phyloP scores from a whole-genome alignment of 768 basidiomycete species.

The Xerocomellus intermedius region DNA sequence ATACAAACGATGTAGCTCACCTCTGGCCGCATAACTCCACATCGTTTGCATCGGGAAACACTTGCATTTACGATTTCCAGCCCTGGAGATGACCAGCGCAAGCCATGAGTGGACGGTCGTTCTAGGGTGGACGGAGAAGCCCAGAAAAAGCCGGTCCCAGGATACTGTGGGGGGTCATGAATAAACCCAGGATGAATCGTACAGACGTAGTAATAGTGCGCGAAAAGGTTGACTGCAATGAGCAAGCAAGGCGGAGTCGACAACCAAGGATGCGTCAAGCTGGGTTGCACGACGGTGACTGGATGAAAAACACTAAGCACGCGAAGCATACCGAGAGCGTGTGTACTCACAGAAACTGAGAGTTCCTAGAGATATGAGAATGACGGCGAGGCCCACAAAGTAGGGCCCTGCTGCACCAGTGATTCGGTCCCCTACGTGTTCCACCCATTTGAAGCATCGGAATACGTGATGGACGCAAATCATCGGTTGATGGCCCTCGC shows the following conservation, averaged over 20 bases:
- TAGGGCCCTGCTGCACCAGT: conserved; percentile 91
- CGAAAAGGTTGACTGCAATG: conserved; percentile 71
- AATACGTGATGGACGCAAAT: conserved; percentile 38
- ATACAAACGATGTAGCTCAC: conserved; percentile 41
- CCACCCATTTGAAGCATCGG: conserved; percentile 63
- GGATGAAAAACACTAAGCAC: background rate
- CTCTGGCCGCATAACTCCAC: conserved; percentile 71
- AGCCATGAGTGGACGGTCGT: conserved; percentile 36
- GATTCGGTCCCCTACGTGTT: conserved; percentile 70
- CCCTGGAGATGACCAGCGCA: conserved; percentile 47
- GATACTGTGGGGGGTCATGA: conserved; percentile 48
- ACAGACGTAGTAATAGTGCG: conserved; percentile 85
- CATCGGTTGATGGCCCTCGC: conserved; percentile 13
- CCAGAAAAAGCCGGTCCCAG: conserved; percentile 54
- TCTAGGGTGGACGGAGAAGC: conserved; percentile 35
- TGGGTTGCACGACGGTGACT: conserved; percentile 81
- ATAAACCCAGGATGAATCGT: conserved; percentile 79
- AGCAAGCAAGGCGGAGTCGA: conserved; percentile 69
- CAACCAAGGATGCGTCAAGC: conserved; percentile 56
- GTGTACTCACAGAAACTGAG: conserved; percentile 75
- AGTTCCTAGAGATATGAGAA: conserved; percentile 65
- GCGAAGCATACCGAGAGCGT: background rate
- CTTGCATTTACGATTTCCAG: conserved; percentile 53
- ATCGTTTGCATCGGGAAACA: conserved; percentile 65
- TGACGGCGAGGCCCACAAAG: conserved; percentile 79